Conservation (phyloP, 2,329 filamentous ascomycete genomes). For the Talaromyces sp. region DNA sequence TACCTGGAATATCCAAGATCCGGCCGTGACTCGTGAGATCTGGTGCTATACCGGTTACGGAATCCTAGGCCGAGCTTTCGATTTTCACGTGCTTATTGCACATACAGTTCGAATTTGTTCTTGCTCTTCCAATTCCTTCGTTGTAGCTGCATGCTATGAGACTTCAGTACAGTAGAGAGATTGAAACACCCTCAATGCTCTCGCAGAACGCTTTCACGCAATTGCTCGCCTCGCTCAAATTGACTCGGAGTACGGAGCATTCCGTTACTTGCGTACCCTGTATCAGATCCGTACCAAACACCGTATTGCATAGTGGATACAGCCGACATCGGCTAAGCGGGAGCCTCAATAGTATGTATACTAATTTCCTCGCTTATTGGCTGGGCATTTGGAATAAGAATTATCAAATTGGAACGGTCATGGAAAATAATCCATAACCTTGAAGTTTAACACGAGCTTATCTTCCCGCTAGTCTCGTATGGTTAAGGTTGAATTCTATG, state of each 20-base stretch:
- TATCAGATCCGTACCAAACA: not conserved
- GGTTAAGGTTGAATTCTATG: not conserved
- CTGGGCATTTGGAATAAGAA: not conserved
- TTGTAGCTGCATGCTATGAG: not conserved
- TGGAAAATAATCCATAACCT: constrained; percentile 1
- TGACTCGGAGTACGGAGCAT: constrained; percentile 1
- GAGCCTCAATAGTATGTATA: constrained; percentile 9
- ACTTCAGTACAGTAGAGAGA: too few relatives aligned
- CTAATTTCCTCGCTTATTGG: constrained; percentile 8
- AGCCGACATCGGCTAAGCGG: constrained; percentile 17
- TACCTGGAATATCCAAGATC: not conserved
- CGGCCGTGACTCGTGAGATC: not conserved
- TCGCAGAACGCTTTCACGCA: not conserved
- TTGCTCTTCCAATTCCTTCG: not conserved
- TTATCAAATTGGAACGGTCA: constrained; percentile 18
- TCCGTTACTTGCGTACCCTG: not conserved
- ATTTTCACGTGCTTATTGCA: not conserved
- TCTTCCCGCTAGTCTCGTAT: constrained; percentile 1
- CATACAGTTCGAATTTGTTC: not conserved
- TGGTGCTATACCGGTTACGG: not conserved
- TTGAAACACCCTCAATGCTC: not conserved
- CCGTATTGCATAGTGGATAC: constrained; percentile 11
- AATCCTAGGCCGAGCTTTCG: not conserved
- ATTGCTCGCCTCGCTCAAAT: not conserved
- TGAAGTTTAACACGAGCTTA: constrained; percentile 10